A percentile compares a stretch with the other conserved stretches of the same genome.
Evolutionary conservation across 169 alveolate species (phyloP).

Genomic region (Plasmodium gaboni): DNA sequence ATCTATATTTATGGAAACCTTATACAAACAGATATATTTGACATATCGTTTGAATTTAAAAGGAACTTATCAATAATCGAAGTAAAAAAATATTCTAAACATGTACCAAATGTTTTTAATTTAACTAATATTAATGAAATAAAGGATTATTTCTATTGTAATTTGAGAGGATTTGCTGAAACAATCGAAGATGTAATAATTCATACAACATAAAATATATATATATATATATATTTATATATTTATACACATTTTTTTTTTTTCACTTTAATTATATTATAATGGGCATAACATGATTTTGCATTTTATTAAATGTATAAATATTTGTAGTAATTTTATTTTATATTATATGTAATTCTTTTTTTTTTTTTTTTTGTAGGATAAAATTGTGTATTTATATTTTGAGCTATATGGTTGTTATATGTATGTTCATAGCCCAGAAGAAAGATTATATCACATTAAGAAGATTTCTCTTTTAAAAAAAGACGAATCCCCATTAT

Average conservation of each 20-base stretch:
- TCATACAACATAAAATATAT: not conserved
- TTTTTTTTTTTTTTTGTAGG: conserved; percentile 21
- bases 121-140: conserved; percentile 39
- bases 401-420: conserved; percentile 55
- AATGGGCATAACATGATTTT: too few species aligned
- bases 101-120: conserved; percentile 22
- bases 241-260: not conserved
- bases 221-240: not conserved
- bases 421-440: conserved; percentile 15
- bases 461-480: conserved; percentile 18
- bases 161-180: conserved; percentile 44
- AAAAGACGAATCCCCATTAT: not conserved
- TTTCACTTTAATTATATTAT: not conserved
- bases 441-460: conserved; percentile 27
- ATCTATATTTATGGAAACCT: conserved; percentile 58
- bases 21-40: conserved; percentile 62
- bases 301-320: not conserved
- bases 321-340: not conserved
- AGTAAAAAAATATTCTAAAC: conserved; percentile 46
- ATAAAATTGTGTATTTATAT: conserved; percentile 2
- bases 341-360: not conserved
- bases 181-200: conserved; percentile 12
- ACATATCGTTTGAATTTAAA: conserved; percentile 51
- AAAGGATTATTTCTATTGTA: conserved; percentile 15
- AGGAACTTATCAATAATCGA: conserved; percentile 32